Percentiles rank a stretch among this genome's conserved stretches.
Evolutionary conservation across 345 rosid genomes (phyloP).

Genomic region (Cardamine resedifolia): DNA sequence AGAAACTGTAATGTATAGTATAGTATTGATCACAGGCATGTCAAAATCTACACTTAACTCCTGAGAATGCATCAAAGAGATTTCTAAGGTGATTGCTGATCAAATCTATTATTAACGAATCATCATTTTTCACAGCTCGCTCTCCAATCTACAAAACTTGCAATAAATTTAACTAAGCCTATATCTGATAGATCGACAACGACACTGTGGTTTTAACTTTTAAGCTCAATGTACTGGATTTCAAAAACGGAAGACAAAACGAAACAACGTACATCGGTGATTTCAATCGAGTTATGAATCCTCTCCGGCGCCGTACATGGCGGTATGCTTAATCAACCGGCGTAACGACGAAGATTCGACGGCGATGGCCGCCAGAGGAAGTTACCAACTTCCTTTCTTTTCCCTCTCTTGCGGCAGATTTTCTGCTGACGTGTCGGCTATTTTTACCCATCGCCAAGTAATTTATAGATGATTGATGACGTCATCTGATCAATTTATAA

Average conservation of each 20-base stretch:
- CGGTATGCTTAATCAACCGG: not conserved
- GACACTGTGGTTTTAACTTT: not conserved
- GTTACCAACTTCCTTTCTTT: not conserved
- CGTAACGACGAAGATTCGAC: not conserved
- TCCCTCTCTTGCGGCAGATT: not conserved
- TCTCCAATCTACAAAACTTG: constrained; percentile 2
- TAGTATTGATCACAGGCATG: constrained; percentile 16
- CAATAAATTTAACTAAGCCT: not conserved
- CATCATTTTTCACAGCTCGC: not conserved
- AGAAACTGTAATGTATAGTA: constrained; percentile 32
- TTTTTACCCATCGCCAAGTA: not conserved
- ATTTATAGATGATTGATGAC: not conserved
- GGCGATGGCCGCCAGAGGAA: not conserved
- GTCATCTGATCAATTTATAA: not conserved
- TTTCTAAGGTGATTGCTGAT: not conserved
- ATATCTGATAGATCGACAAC: not conserved
- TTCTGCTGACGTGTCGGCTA: constrained; percentile 14
- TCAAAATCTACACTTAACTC: not conserved
- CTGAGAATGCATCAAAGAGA: constrained; percentile 26
- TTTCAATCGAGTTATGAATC: not conserved
- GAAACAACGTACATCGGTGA: constrained; percentile 3
- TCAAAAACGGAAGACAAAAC: not conserved
- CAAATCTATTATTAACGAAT: not conserved
- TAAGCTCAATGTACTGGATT: not conserved
- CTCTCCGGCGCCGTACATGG: not conserved